Percentiles rank a stretch among this genome's conserved stretches.
Conservation (phyloP, 192 early-diverging fungal genomes). For the Geranomyces variabilis region DNA sequence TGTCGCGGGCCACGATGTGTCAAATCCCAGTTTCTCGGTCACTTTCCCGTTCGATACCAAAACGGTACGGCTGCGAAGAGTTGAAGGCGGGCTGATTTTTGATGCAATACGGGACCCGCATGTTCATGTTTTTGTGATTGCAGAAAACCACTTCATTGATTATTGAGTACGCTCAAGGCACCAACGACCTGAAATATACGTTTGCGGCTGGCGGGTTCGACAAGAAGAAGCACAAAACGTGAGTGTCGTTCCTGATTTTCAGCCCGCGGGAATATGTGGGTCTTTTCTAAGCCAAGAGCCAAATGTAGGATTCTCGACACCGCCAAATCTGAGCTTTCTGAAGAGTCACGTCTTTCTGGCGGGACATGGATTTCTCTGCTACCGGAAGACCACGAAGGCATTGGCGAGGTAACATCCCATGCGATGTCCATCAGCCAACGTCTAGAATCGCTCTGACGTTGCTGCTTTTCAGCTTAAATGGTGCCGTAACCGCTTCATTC, state of each 20-base stretch:
- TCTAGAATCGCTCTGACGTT: background rate
- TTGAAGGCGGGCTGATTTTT: too few species aligned
- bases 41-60: conserved; percentile 57
- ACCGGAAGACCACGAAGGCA: conserved; percentile 49
- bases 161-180: conserved; percentile 63
- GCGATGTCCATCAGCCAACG: background rate
- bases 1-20: conserved; percentile 50
- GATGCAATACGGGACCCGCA: too few species aligned
- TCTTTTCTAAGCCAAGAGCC: background rate
- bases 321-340: conserved; percentile 59
- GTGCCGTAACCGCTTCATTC: conserved; percentile 61
- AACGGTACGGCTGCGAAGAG: conserved; percentile 34
- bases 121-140: background rate
- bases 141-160: conserved; percentile 63
- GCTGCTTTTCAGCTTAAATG: conserved; percentile 53
- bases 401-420: conserved; percentile 37
- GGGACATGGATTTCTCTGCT: conserved; percentile 53
- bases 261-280: background rate
- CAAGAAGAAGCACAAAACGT: conserved; percentile 50
- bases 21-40: conserved; percentile 50
- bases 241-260: background rate
- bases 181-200: conserved; percentile 61
- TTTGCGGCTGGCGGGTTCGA: conserved; percentile 62
- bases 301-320: conserved; percentile 44
- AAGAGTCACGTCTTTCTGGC: conserved; percentile 59